phyloP scores from a whole-genome alignment of 163 green algal genomes.

The Scenedesmus sp. region DNA sequence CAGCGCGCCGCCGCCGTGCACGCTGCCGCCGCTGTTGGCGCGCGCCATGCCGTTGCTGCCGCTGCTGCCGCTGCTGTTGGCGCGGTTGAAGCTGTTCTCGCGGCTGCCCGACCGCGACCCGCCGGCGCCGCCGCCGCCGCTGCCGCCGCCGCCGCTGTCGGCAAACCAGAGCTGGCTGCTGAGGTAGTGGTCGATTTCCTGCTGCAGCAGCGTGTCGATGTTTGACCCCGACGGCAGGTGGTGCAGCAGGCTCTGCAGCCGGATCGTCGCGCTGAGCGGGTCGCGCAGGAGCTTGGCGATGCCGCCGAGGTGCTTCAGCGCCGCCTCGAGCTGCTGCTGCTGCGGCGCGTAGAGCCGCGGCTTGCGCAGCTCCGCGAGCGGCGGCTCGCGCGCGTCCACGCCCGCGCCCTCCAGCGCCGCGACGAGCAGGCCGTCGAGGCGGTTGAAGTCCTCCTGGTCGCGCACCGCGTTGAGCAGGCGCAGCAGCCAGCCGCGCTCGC shows the following conservation, averaged over 20 bases:
- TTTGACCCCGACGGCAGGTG: slow-evolving; percentile 33
- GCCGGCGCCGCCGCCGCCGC: background rate
- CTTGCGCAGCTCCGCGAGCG: slow-evolving; percentile 13
- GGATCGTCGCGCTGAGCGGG: slow-evolving; percentile 25
- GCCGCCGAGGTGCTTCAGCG: slow-evolving; percentile 27
- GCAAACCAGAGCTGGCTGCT: background rate
- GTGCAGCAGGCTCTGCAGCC: slow-evolving; percentile 39
- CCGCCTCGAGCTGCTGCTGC: slow-evolving; percentile 32
- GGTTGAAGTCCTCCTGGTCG: slow-evolving; percentile 44
- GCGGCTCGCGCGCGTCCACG: slow-evolving; percentile 22
- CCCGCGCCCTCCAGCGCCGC: slow-evolving; percentile 8
- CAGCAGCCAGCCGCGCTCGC: slow-evolving; percentile 39
- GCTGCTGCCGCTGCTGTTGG: background rate
- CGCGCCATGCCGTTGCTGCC: background rate
- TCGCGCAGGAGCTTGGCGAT: slow-evolving; percentile 28
- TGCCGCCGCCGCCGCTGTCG: slow-evolving; percentile 10
- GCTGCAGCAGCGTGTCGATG: slow-evolving; percentile 19
- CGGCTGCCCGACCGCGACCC: slow-evolving; percentile 21
- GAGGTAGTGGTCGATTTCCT: slow-evolving; percentile 38
- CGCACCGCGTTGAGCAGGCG: slow-evolving; percentile 30
- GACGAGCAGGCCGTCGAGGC: slow-evolving; percentile 27
- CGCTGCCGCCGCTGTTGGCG: background rate
- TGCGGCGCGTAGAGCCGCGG: slow-evolving; percentile 20
- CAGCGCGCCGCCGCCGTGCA: background rate
- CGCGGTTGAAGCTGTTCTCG: slow-evolving; percentile 6